Conservation (phyloP, 805 yeast species). For the Nakazawaea ernobii region DNA sequence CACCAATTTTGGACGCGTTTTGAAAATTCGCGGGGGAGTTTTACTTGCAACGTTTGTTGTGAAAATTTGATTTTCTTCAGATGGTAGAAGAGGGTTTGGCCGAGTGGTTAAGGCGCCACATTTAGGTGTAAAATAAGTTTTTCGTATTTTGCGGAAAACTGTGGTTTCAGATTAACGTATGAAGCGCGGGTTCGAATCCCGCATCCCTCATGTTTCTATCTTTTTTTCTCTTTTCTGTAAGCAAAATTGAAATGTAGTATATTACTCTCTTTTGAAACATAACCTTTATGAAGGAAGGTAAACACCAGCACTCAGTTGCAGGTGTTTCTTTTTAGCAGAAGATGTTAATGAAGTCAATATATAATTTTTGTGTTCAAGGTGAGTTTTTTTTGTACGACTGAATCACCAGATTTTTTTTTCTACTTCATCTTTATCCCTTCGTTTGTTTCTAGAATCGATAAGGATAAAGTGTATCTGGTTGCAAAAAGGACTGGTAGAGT, state of each 20-base stretch:
- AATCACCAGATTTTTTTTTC: too few relatives aligned
- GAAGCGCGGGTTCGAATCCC: conserved; percentile 20
- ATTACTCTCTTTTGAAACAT: too few relatives aligned
- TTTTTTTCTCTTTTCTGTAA: background rate
- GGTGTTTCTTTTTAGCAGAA: too few relatives aligned
- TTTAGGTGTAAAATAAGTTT: conserved; percentile 14
- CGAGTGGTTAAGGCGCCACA: conserved; percentile 34
- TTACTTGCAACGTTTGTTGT: background rate
- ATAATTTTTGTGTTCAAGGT: too few relatives aligned
- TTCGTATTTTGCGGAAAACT: conserved; percentile 7
- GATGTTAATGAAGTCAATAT: too few relatives aligned
- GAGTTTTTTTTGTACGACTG: too few relatives aligned
- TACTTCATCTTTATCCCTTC: background rate
- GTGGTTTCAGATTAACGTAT: conserved; percentile 15
- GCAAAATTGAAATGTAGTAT: too few relatives aligned
- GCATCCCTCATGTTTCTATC: conserved; percentile 22
- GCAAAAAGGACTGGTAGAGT: too few relatives aligned
- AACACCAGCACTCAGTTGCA: too few relatives aligned
- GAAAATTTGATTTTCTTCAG: background rate
- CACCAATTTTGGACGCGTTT: background rate
- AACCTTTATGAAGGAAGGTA: too few relatives aligned
- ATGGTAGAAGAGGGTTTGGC: conserved; percentile 27
- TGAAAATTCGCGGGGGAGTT: background rate
- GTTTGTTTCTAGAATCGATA: too few relatives aligned
- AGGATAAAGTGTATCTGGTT: too few relatives aligned